Percentiles rank a stretch among this genome's conserved stretches.
phyloP scores from a whole-genome alignment of 1,284 basidiomycete genomes.

The Golubevia pallescens region DNA sequence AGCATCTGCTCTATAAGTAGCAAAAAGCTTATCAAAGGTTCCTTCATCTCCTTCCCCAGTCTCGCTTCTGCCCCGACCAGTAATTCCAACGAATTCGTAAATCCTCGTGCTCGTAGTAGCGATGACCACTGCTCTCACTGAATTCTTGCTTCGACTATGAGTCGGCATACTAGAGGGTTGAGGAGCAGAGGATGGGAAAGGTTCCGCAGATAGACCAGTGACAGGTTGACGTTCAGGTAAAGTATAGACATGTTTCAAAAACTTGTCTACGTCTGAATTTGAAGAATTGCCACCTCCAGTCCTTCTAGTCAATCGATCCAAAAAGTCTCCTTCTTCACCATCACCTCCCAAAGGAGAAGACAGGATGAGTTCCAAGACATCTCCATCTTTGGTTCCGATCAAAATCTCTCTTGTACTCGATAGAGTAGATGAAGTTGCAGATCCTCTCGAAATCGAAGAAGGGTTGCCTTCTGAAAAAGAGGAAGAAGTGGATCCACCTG shows the following conservation, averaged over 20 bases:
- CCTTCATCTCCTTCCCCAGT: conserved; percentile 68
- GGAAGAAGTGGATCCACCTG: conserved; percentile 66
- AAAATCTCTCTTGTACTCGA: conserved; percentile 77
- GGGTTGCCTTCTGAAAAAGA: conserved; percentile 43
- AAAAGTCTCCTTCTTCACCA: conserved; percentile 67
- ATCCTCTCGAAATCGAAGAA: conserved; percentile 48
- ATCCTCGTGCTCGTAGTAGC: conserved; percentile 86
- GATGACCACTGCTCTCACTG: conserved; percentile 68
- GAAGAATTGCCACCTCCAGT: conserved; percentile 36
- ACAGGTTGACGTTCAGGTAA: conserved; percentile 50
- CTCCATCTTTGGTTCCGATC: conserved; percentile 73
- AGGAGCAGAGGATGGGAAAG: conserved; percentile 16
- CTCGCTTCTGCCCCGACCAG: conserved; percentile 71
- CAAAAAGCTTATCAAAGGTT: conserved; percentile 49
- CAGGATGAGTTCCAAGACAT: conserved; percentile 68
- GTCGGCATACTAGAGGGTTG: neutral
- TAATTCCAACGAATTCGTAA: conserved; percentile 83
- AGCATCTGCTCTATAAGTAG: conserved; percentile 40
- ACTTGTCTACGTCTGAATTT: conserved; percentile 36
- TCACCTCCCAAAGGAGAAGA: conserved; percentile 69
- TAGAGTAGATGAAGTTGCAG: conserved; percentile 69
- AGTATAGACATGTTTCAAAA: conserved; percentile 36
- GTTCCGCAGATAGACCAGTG: conserved; percentile 36
- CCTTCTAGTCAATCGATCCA: conserved; percentile 56
- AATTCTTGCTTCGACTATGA: neutral